Percentiles rank a stretch among this genome's conserved stretches.
Conservation (phyloP, 495 filamentous ascomycete species). For the Hypoxylon lienhwacheense region DNA sequence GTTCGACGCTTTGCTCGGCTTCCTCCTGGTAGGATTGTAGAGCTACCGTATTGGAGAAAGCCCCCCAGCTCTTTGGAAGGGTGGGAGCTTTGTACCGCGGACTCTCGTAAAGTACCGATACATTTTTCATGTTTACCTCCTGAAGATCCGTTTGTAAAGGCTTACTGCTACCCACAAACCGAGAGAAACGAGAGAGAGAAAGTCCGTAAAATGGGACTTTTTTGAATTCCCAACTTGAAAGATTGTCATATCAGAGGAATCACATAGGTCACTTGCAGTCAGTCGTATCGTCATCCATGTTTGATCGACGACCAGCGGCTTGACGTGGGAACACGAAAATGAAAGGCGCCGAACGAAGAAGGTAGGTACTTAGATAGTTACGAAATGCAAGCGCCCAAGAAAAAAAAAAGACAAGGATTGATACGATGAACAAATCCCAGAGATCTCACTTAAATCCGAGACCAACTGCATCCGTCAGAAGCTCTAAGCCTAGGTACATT, state of each 20-base stretch:
- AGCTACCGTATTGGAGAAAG: conserved; percentile 21
- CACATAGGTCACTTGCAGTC: conserved; percentile 7
- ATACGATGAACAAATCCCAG: conserved; percentile 20
- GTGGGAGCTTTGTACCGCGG: conserved; percentile 20
- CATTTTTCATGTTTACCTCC: conserved; percentile 16
- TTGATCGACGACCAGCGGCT: conserved; percentile 16
- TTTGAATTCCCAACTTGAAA: background rate
- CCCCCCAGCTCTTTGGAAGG: background rate
- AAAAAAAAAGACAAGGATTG: conserved; percentile 9
- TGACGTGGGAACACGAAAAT: conserved; percentile 30
- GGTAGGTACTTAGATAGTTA: background rate
- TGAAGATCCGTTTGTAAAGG: conserved; percentile 20
- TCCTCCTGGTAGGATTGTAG: conserved; percentile 15
- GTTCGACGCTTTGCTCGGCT: conserved; percentile 9
- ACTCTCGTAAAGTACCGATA: conserved; percentile 25
- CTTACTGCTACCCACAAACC: conserved; percentile 8
- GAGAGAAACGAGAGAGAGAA: background rate
- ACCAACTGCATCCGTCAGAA: conserved; percentile 26
- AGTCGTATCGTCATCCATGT: conserved; percentile 13
- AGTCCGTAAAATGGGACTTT: conserved; percentile 3
- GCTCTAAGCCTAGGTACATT: conserved; percentile 29
- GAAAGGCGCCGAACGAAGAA: conserved; percentile 17
- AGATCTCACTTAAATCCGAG: conserved; percentile 13
- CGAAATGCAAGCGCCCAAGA: conserved; percentile 30
- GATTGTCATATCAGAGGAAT: conserved; percentile 13